phyloP scores from a whole-genome alignment of 192 early-diverging fungal species.

The Backusella macrospora region DNA sequence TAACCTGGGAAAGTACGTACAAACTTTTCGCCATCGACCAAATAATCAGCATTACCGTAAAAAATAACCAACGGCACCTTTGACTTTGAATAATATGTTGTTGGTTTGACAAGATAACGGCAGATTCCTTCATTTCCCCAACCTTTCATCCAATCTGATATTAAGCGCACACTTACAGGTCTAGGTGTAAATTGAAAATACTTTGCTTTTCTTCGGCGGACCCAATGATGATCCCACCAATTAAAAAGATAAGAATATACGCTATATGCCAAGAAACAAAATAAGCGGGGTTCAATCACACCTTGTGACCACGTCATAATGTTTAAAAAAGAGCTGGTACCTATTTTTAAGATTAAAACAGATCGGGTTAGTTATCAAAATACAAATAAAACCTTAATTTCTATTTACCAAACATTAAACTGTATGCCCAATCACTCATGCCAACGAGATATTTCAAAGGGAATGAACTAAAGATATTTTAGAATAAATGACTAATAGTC shows the following conservation, averaged over 20 bases:
- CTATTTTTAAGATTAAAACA: neutral
- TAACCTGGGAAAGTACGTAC: conserved; percentile 23
- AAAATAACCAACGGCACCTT: conserved; percentile 47
- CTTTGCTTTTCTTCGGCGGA: conserved; percentile 39
- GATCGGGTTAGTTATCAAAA: neutral
- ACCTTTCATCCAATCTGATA: conserved; percentile 34
- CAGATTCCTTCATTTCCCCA: conserved; percentile 35
- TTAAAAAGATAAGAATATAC: conserved; percentile 56
- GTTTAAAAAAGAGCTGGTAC: conserved; percentile 39
- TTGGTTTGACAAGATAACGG: neutral
- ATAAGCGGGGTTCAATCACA: conserved; percentile 35
- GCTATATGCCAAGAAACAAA: conserved; percentile 45
- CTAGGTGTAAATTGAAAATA: conserved; percentile 63
- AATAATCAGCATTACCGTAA: conserved; percentile 49
- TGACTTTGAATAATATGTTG: neutral
- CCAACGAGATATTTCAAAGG: conserved; percentile 14
- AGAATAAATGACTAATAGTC: neutral
- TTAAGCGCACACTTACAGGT: conserved; percentile 18
- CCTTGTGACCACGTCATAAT: conserved; percentile 44
- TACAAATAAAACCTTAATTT: neutral
- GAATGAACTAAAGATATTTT: conserved; percentile 18
- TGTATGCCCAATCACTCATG: conserved; percentile 9
- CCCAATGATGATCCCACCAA: conserved; percentile 55
- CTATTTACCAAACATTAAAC: conserved; percentile 25
- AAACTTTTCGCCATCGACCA: conserved; percentile 45